phyloP scores from a whole-genome alignment of 495 filamentous ascomycete species.

The Tuber brumale region DNA sequence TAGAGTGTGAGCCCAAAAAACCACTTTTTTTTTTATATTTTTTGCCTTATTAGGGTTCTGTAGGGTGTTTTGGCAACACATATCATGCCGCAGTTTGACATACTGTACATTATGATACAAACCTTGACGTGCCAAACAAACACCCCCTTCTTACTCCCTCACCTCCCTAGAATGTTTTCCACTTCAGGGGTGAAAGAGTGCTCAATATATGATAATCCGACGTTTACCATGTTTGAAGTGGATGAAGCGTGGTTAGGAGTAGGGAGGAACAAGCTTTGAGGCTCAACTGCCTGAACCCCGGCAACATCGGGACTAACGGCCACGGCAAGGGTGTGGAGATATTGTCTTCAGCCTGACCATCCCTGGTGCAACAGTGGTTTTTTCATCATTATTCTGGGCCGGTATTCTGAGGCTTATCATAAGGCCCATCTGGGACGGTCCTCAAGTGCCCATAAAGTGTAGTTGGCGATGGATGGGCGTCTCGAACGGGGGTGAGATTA shows the following conservation, averaged over 20 bases:
- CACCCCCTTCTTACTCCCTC: background rate
- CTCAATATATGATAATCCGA: background rate
- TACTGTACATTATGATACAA: background rate
- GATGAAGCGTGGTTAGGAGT: background rate
- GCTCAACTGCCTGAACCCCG: constrained; percentile 25
- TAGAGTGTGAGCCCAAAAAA: too few species aligned
- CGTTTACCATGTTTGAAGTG: background rate
- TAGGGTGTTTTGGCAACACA: too few species aligned
- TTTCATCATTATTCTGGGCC: background rate
- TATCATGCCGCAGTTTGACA: too few species aligned
- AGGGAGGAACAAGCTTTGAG: constrained; percentile 16
- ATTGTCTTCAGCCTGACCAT: background rate
- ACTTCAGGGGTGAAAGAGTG: background rate
- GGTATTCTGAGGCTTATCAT: background rate
- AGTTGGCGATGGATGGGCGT: background rate
- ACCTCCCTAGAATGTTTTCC: background rate
- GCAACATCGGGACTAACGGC: background rate
- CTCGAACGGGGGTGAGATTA: background rate
- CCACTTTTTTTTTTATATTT: too few species aligned
- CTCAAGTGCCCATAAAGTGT: background rate
- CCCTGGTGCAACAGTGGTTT: background rate
- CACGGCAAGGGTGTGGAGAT: background rate
- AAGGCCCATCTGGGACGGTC: background rate
- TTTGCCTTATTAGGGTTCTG: too few species aligned
- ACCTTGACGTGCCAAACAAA: too few species aligned